phyloP scores from a whole-genome alignment of 1,284 basidiomycete genomes.

The Veloporphyrellus conicus region DNA sequence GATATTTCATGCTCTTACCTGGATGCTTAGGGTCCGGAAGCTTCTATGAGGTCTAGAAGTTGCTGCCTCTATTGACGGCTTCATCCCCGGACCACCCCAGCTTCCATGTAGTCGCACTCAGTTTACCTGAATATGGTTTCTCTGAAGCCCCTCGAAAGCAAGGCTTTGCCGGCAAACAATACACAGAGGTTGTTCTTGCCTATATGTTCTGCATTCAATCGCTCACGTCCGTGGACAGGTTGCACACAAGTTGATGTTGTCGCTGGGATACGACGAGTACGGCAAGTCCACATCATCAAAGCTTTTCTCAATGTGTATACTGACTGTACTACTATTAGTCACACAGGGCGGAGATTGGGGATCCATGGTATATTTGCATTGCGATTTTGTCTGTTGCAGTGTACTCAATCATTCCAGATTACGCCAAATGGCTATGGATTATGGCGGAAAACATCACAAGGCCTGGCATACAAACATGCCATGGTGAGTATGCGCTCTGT shows the following conservation, averaged over 20 bases:
- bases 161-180: conserved; percentile 36
- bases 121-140: conserved; percentile 56
- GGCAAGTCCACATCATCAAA: conserved; percentile 32
- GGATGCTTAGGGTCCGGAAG: conserved; percentile 54
- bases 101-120: conserved; percentile 55
- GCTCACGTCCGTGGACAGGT: conserved; percentile 8
- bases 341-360: conserved; percentile 58
- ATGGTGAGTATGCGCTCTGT: conserved; percentile 23
- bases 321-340: conserved; percentile 32
- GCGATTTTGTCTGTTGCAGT: not conserved
- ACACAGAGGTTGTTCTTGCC: conserved; percentile 36
- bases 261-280: conserved; percentile 52
- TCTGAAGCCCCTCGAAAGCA: conserved; percentile 42
- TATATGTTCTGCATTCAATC: not conserved
- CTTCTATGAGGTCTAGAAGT: conserved; percentile 53
- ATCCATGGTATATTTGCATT: conserved; percentile 29
- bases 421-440: conserved; percentile 39
- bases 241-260: conserved; percentile 48
- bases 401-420: conserved; percentile 32
- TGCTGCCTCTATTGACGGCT: conserved; percentile 46
- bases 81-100: conserved; percentile 43
- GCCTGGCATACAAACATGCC: conserved; percentile 48
- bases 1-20: too few species aligned
- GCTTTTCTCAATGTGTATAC: not conserved
- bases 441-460: conserved; percentile 41